Conservation (phyloP, 768 basidiomycete genomes). For the Peribolospora baueri region DNA sequence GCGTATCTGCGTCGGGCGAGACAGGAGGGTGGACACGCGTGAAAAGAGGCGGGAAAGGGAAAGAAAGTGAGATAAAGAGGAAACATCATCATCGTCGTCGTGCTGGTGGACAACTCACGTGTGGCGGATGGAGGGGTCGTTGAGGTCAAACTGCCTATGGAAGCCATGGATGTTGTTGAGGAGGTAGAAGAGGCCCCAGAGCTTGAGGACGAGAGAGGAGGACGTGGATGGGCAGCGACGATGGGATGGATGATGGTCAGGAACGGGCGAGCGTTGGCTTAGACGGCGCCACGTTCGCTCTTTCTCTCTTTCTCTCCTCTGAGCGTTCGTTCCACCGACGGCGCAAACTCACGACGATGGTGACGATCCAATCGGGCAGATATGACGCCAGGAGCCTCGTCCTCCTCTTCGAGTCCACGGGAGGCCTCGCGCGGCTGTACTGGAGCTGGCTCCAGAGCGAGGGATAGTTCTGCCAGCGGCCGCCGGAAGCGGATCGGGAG, state of each 20-base stretch:
- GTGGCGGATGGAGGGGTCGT: constrained; percentile 36
- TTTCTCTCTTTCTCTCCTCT: not conserved
- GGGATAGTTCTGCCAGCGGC: no score
- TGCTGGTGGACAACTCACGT: constrained; percentile 1
- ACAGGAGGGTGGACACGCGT: constrained; percentile 9
- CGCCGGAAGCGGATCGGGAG: no score
- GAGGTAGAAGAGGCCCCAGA: constrained; percentile 1
- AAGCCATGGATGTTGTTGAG: constrained; percentile 21
- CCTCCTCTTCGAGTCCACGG: not conserved
- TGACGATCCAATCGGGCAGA: not conserved
- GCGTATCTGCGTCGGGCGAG: constrained; percentile 29
- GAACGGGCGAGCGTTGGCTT: not conserved
- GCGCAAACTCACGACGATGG: constrained; percentile 5
- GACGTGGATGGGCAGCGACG: not conserved
- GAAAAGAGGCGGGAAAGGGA: constrained; percentile 1
- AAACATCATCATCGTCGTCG: not conserved
- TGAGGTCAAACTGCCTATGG: constrained; percentile 49
- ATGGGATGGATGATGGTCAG: not conserved
- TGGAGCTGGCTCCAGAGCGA: not conserved
- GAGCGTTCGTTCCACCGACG: not conserved
- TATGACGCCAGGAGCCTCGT: not conserved
- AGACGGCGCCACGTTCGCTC: not conserved
- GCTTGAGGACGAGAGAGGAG: not conserved
- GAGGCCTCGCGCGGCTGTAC: not conserved
- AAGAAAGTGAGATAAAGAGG: constrained; percentile 2